Evolutionary conservation across 768 basidiomycete species (phyloP).

Genomic region (Phaffia tasmanica): DNA sequence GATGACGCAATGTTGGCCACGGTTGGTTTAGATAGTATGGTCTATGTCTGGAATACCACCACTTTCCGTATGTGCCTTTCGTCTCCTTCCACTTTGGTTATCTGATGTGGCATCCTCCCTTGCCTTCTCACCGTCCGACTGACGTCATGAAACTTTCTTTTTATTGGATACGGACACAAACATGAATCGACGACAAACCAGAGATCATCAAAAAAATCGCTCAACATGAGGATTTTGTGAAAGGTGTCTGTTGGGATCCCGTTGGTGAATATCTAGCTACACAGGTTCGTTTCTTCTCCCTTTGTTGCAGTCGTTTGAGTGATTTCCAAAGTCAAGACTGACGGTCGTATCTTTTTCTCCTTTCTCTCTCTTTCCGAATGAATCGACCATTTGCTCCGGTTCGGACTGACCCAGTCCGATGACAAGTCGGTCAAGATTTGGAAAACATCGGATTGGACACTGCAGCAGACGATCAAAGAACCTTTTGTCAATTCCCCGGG

Average conservation of each 20-base stretch:
- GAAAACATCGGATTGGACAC: conserved; percentile 82
- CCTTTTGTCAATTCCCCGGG: conserved; percentile 90
- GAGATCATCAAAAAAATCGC: conserved; percentile 75
- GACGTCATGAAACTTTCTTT: no score
- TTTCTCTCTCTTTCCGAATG: not conserved
- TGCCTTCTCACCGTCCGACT: no score
- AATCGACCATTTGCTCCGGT: not conserved
- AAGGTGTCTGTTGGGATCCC: conserved; percentile 98
- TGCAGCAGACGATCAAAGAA: conserved; percentile 72
- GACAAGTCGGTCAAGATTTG: conserved; percentile 95
- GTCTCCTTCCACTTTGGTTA: not conserved
- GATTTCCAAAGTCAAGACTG: conserved; percentile 15
- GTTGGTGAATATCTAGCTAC: conserved; percentile 97
- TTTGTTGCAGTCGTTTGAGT: not conserved
- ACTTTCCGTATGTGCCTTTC: conserved; percentile 56
- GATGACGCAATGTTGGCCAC: conserved; percentile 86
- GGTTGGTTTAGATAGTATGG: conserved; percentile 80
- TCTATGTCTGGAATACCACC: conserved; percentile 86
- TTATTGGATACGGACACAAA: no score
- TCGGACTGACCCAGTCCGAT: conserved; percentile 54
- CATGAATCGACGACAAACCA: conserved; percentile 33
- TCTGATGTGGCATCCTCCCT: not conserved
- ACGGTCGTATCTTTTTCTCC: conserved; percentile 17
- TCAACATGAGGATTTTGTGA: conserved; percentile 89
- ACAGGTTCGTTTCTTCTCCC: conserved; percentile 35